These are phyloP conservation scores for Pythium guiyangense DNA, from an alignment of 352 stramenopile genomes.

Conservation along the genomic window DNA sequence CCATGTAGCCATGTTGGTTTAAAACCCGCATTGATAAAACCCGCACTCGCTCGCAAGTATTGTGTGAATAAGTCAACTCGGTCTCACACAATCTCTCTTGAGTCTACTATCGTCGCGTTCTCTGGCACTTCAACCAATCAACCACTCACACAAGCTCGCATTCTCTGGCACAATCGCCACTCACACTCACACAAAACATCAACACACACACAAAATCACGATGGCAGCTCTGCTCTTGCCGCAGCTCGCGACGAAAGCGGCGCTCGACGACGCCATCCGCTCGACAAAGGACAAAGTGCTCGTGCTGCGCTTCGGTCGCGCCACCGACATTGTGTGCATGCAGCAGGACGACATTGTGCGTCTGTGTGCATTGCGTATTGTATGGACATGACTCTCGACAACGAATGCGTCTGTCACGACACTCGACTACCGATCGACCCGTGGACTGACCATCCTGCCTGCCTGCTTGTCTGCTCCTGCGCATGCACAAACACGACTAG, in stretches of 20 bases:
- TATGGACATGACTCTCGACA: too few relatives aligned
- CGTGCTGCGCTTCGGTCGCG: conserved; percentile 74
- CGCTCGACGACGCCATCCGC: conserved; percentile 75
- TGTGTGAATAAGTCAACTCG: too few relatives aligned
- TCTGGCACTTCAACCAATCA: background rate
- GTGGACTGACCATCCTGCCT: too few relatives aligned
- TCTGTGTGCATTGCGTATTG: background rate
- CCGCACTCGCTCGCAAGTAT: too few relatives aligned
- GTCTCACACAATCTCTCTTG: too few relatives aligned
- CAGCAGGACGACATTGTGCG: conserved; percentile 83
- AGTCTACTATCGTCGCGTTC: background rate
- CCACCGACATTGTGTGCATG: conserved; percentile 62
- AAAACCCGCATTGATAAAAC: too few relatives aligned
- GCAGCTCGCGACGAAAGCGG: conserved; percentile 49
- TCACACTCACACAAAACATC: too few relatives aligned
- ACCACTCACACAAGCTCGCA: background rate
- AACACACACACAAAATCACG: background rate
- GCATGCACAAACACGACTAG: too few relatives aligned
- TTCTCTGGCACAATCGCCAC: conserved; percentile 8
- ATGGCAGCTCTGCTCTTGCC: conserved; percentile 76
- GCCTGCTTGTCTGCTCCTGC: too few relatives aligned
- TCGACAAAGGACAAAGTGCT: conserved; percentile 78
- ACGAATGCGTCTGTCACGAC: too few relatives aligned
- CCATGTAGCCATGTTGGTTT: too few relatives aligned
- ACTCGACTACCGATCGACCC: too few relatives aligned